Base-by-base conservation (phyloP, 2,329 filamentous ascomycete genomes). In the Xenoacremonium recifei region DNA sequence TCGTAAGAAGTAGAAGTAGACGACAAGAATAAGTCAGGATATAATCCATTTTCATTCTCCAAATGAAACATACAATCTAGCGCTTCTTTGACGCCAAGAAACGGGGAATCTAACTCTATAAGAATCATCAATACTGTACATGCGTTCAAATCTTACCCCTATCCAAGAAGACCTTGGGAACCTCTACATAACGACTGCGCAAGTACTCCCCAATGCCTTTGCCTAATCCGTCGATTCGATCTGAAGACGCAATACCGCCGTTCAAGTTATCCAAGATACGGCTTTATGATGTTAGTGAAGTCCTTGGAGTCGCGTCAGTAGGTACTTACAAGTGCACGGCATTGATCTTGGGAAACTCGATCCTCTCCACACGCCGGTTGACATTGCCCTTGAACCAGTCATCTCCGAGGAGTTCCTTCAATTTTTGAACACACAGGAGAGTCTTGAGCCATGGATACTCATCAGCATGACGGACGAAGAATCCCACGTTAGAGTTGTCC, bases 141-240 rank as follows among this genome's bases (percentile, higher is more conserved):
- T n/a, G n/a, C 7, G 23, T 40, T 25, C 23, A 65, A 12, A 69
- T 53, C 13, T 50, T 45, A 1, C 69, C 69, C 39, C 70, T 59
- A 31, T 69, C 58, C 18, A 73, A 52, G 54, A 73, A 75, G 33
- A 55, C 50, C 19, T 63, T 62, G 4, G 70, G 71, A 3, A 74
- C 54, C 42, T 74, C 69, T 0, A 75, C 68, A n/a, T 60, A 62
- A 47, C 68, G 70, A 17, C 65, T 65, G 35, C 70, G 54, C 38
- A 75, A 35, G 48, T 71, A 74, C 60, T 75, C 71, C 12, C 59
- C 64, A 29, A 65, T 59, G 17, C 70, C 70, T 62, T 75, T 75
- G 0, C 70, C 72, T 12, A 75, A 51, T 1, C 65, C 68, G 51
- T 75, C 72, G 34, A 72, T 71, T 1, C 63, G 63, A 35, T 59